Base-by-base conservation (phyloP, 257 asterid genomes). In the Anisodus tanguticus region DNA sequence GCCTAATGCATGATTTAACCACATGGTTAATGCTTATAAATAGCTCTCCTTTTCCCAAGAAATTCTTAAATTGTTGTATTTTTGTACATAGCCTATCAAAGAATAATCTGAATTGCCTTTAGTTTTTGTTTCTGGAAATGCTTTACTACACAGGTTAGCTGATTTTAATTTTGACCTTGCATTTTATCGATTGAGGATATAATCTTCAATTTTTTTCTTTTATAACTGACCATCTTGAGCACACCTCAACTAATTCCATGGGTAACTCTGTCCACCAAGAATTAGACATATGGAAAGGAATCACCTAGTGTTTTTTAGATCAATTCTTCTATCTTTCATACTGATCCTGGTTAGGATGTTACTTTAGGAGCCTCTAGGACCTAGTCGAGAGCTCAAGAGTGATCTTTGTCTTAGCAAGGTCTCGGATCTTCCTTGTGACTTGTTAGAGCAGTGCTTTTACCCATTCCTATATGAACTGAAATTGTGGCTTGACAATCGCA, bases 281-380 rank as follows among this genome's bases (percentile, higher is more conserved):
- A n/a, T 2, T 16, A 19, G 64, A 5, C 19, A 16, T 58, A 58
- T 17, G 16, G 26, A 6, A 58, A 58, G 64, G 19, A 58, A 58
- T 58, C 64, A 58, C 64, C 22, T 58, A 16, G 17, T 58, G 62
- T 13, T 62, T 63, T 26, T 31, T 43, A 31, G 70, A 64, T 64
- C 43, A 64, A 11, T 26, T 64, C 70, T 64, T 64, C 70, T 3
- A 22, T 60, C 5, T 58, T 58, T 60, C 70, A 26, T 63, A 31
- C 8, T 22, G 70, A 26, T 63, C 70, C 43, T 4, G 43, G 16
- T 64, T 64, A 26, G 39, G 43, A 64, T 64, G 41, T 64, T 26
- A 7, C 43, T 60, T 60, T 64, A 64, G 71, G 71, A 64, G 17
- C 41, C 71, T 64, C 3, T 64, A 64, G 71, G 71, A 64, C 43